A percentile compares a stretch with the other conserved stretches of the same genome.
Evolutionary conservation across 768 basidiomycete genomes (phyloP).

Genomic region (Mycena olivaceomarginata): DNA sequence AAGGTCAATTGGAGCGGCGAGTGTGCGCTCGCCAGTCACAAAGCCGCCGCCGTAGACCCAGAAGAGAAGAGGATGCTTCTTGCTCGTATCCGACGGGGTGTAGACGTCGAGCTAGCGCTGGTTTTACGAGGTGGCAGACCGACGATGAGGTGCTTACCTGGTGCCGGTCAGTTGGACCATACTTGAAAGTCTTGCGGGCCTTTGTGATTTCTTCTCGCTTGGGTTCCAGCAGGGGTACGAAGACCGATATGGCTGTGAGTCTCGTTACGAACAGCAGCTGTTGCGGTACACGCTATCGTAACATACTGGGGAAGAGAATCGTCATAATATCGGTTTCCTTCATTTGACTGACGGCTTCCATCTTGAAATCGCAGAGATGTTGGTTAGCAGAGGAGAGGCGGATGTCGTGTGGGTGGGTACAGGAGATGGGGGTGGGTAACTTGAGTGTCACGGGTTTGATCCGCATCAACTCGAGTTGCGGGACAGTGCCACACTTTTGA

Average conservation of each 20-base stretch:
- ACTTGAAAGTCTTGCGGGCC: slow-evolving; percentile 73
- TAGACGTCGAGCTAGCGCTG: slow-evolving; percentile 77
- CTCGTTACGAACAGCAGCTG: neutral
- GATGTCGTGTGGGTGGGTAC: no score
- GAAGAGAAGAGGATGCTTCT: slow-evolving; percentile 69
- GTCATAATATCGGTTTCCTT: slow-evolving; percentile 22
- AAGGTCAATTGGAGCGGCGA: slow-evolving; percentile 68
- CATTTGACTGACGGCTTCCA: slow-evolving; percentile 33
- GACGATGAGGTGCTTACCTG: slow-evolving; percentile 56
- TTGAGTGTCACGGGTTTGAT: no score
- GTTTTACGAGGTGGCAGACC: neutral
- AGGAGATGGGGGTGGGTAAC: no score
- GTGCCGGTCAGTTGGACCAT: slow-evolving; percentile 71
- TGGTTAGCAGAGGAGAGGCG: no score
- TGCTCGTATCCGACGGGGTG: slow-evolving; percentile 64
- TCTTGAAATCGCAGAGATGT: neutral
- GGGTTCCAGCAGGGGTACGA: slow-evolving; percentile 70
- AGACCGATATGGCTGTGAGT: slow-evolving; percentile 66
- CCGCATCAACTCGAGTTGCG: no score
- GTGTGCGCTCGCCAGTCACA: slow-evolving; percentile 60
- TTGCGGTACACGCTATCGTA: no score
- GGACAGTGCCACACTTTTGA: no score
- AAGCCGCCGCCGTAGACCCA: slow-evolving; percentile 84
- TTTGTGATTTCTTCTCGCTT: slow-evolving; percentile 67
- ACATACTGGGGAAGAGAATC: slow-evolving; percentile 34